Evolutionary conservation across 129 eudicot genomes (phyloP).

Genomic region (Chrysanthemum makinoi): DNA sequence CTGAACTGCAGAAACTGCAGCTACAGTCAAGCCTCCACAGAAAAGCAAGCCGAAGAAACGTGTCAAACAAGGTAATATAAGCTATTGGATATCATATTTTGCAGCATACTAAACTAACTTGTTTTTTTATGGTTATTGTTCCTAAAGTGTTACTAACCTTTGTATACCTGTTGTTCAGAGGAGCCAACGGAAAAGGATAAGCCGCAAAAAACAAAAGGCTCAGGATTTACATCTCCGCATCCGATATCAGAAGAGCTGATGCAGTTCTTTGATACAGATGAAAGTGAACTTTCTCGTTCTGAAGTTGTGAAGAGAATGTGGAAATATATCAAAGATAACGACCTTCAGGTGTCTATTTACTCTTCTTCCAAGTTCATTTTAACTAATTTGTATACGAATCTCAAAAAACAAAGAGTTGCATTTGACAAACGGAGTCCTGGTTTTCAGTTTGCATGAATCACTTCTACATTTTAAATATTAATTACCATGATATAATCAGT

Average conservation of each 20-base stretch:
- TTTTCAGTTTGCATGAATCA: too few relatives aligned
- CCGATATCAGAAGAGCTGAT: constrained; percentile 47
- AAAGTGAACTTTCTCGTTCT: constrained; percentile 41
- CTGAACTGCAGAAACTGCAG: constrained; percentile 18
- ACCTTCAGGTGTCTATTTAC: constrained; percentile 46
- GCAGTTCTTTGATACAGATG: constrained; percentile 47
- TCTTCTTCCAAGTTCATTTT: constrained; percentile 1
- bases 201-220: constrained; percentile 35
- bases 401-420: too few relatives aligned
- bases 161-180: constrained; percentile 22
- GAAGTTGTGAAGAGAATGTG: constrained; percentile 52
- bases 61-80: constrained; percentile 34
- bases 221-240: constrained; percentile 47
- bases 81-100: not conserved
- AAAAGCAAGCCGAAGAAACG: constrained; percentile 31
- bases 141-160: constrained; percentile 6
- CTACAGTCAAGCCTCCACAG: constrained; percentile 30
- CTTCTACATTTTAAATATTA: too few relatives aligned
- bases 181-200: constrained; percentile 36
- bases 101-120: not conserved
- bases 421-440: too few relatives aligned
- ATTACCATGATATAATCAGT: too few relatives aligned
- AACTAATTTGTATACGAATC: not conserved
- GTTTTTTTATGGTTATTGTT: not conserved
- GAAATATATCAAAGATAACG: constrained; percentile 46